phyloP scores from a whole-genome alignment of 441 rosid genomes.

The Mallotus repandus region DNA sequence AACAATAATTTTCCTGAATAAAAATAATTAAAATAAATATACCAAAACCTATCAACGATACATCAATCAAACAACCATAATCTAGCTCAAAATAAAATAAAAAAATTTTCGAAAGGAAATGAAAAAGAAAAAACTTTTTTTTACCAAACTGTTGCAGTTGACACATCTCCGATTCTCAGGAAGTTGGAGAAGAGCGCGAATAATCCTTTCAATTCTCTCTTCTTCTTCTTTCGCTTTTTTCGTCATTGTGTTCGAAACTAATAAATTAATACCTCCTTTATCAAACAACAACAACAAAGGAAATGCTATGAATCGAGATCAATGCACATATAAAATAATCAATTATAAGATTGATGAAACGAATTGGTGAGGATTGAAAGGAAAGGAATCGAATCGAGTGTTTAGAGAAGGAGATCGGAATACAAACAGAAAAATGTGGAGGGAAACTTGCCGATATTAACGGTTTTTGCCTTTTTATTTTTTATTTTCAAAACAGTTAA shows the following conservation, averaged over 20 bases:
- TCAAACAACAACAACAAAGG: no score
- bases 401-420: neutral
- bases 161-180: conserved; percentile 80
- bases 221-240: conserved; percentile 66
- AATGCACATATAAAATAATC: no score
- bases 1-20: no score
- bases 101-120: no score
- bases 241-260: conserved; percentile 34
- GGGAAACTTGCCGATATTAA: conserved; percentile 47
- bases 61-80: no score
- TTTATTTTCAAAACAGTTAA: neutral
- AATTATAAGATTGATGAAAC: neutral
- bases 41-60: no score
- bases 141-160: conserved; percentile 81
- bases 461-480: conserved; percentile 31
- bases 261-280: no score
- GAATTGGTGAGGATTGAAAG: neutral
- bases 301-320: no score
- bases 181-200: conserved; percentile 69
- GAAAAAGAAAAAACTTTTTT: neutral
- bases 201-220: conserved; percentile 52
- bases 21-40: no score
- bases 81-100: no score
- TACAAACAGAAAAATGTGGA: conserved; percentile 12
- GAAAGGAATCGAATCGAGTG: neutral